Conservation (phyloP, 1,284 basidiomycete species). For the Pholiota adiposa region DNA sequence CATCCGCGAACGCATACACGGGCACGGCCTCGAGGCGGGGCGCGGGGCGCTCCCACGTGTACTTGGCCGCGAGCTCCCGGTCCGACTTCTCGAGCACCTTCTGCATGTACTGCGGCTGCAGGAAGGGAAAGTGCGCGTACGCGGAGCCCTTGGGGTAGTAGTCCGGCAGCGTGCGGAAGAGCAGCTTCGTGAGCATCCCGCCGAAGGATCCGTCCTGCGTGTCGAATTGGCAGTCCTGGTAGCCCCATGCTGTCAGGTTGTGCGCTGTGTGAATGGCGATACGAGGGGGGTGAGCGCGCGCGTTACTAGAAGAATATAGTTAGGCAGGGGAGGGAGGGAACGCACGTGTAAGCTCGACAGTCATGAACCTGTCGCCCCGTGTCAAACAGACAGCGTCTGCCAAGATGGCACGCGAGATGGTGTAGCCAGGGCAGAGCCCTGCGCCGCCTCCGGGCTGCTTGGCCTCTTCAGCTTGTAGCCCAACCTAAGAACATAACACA, state of each 20-base stretch:
- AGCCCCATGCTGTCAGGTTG: constrained; percentile 81
- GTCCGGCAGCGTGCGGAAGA: constrained; percentile 71
- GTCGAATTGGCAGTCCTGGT: constrained; percentile 69
- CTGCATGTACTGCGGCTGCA: constrained; percentile 53
- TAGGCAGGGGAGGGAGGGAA: too few relatives aligned
- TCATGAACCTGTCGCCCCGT: constrained; percentile 81
- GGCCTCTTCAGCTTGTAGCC: constrained; percentile 78
- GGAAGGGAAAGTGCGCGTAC: constrained; percentile 71
- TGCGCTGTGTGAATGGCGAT: constrained; percentile 47
- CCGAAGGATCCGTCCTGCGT: constrained; percentile 71
- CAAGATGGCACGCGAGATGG: constrained; percentile 84
- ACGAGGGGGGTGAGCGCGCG: not conserved
- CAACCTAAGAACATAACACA: constrained; percentile 46
- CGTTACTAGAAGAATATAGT: not conserved
- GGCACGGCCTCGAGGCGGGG: constrained; percentile 28
- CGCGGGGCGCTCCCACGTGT: constrained; percentile 51
- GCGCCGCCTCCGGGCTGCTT: constrained; percentile 76
- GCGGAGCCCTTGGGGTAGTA: constrained; percentile 64
- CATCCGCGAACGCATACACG: constrained; percentile 37
- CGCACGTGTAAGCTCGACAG: constrained; percentile 73
- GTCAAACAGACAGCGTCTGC: constrained; percentile 79
- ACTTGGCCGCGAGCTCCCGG: constrained; percentile 41
- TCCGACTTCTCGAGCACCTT: constrained; percentile 33
- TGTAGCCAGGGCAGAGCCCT: constrained; percentile 86
- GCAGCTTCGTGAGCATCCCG: constrained; percentile 71